Conservation (phyloP, 805 yeast species). For the Cyberlindnera samutprakarnensis region DNA sequence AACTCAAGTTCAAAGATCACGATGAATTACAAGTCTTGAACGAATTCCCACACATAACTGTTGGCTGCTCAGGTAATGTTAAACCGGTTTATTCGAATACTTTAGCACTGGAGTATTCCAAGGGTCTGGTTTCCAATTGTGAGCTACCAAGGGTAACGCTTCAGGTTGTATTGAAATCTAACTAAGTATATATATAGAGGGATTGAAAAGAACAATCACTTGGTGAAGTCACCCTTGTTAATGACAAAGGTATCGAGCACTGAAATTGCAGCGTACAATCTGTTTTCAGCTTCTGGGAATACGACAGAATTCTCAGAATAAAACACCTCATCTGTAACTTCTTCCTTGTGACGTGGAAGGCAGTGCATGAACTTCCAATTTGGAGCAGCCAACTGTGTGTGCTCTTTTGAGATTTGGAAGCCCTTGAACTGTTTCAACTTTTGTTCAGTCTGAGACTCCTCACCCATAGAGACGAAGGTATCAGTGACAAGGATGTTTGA, state of each 20-base stretch:
- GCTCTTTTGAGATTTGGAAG: slow-evolving; percentile 69
- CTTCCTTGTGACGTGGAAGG: slow-evolving; percentile 91
- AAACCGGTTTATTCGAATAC: slow-evolving; percentile 48
- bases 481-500: slow-evolving; percentile 90
- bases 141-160: too few species aligned
- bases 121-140: slow-evolving; percentile 6
- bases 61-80: slow-evolving; percentile 48
- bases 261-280: slow-evolving; percentile 94
- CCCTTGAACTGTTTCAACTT: slow-evolving; percentile 79
- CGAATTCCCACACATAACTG: slow-evolving; percentile 58
- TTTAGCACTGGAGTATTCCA: slow-evolving; percentile 20
- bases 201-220: slow-evolving; percentile 3
- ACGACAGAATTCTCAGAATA: slow-evolving; percentile 80
- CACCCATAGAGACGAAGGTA: slow-evolving; percentile 98
- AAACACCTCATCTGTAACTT: slow-evolving; percentile 89
- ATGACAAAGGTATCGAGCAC: slow-evolving; percentile 84
- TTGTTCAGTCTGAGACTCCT: slow-evolving; percentile 67
- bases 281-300: slow-evolving; percentile 92
- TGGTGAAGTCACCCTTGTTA: slow-evolving; percentile 59
- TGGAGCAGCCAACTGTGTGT: slow-evolving; percentile 54
- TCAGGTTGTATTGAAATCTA: too few species aligned
- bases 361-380: slow-evolving; percentile 96
- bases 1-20: slow-evolving; percentile 10
- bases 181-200: too few species aligned
- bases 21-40: too few species aligned